Evolutionary conservation across 495 filamentous ascomycete genomes (phyloP), one percentile per base, ranked within the genome.

Genomic region (Neurospora intermedia): DNA sequence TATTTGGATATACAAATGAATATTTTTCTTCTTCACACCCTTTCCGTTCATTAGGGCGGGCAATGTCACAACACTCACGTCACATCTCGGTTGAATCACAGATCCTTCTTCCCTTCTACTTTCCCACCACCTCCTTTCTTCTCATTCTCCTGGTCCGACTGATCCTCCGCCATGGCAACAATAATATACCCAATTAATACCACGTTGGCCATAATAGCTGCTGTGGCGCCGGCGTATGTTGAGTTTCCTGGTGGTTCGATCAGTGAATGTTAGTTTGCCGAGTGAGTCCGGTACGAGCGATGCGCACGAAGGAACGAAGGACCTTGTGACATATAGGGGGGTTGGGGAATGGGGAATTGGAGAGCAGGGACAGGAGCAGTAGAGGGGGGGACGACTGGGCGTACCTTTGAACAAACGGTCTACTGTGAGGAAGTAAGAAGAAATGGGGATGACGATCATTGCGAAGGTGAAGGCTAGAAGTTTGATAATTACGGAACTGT

Each of bases 151-250:
- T 86, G 87, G 23, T 90, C 86, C 43, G 87, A 88, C 75, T 96
- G 91, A 72, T 99, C 96, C 79, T 99, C 96, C 75, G 87, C 88
- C 87, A 97, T 93, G 40, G 96, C 96, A 2, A 97, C 94, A 73
- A 95, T 85, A 70, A 98, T 89, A 82, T 98, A 99, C 18, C 89
- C 91, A 73, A 99, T 89, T 72, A 99, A 84, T 8, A 99, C 93
- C 20, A 93, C 87, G 80, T 99, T 99, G 40, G 96, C 96, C 74
- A 92, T 90, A 46, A 98, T 82, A 31, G 96, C 96, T 10, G 96
- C 96, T 31, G 89, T 82, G 11, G 88, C 94, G 7, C 94, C 96
- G 6, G 94, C 93, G 74, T 88, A 94, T 18, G 94, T 97, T 16
- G 93, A 85, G 79, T 95, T 97, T 71, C 94, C 95, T 96, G 74